Percentiles rank a stretch among this genome's conserved stretches.
These are phyloP conservation scores for Ustilago sp. DNA, from an alignment of 1,284 basidiomycete genomes.

Conservation along the genomic window DNA sequence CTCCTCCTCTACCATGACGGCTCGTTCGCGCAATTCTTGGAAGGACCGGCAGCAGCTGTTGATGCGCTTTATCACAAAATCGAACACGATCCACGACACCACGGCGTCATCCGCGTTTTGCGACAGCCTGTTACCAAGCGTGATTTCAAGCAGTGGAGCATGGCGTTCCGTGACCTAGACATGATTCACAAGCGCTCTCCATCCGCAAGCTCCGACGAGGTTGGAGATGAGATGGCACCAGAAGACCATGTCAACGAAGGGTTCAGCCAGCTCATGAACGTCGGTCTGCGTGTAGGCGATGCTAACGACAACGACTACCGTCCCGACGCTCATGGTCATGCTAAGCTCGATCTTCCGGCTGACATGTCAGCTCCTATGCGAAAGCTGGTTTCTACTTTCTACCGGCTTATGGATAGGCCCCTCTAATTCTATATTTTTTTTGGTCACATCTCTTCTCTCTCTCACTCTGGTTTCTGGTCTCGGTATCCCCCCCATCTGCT, in stretches of 20 bases:
- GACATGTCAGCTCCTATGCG: constrained; percentile 45
- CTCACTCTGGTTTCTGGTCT: background rate
- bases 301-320: constrained; percentile 36
- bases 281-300: constrained; percentile 38
- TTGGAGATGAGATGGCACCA: constrained; percentile 12
- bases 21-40: constrained; percentile 53
- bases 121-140: constrained; percentile 35
- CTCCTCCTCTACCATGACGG: constrained; percentile 50
- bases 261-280: constrained; percentile 49
- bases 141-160: constrained; percentile 50
- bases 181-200: constrained; percentile 21
- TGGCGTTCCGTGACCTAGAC: constrained; percentile 54
- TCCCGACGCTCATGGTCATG: constrained; percentile 33
- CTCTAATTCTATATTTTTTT: constrained; percentile 12
- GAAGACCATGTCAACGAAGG: constrained; percentile 34
- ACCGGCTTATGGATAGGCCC: constrained; percentile 40
- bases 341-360: constrained; percentile 34
- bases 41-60: constrained; percentile 38
- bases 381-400: constrained; percentile 49
- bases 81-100: constrained; percentile 43
- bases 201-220: background rate
- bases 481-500: constrained; percentile 10
- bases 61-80: constrained; percentile 41
- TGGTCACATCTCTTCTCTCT: background rate
- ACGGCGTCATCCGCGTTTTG: constrained; percentile 39